These are phyloP conservation scores for Cytidiella melzeri DNA, from an alignment of 768 basidiomycete genomes.

Conservation along the genomic window DNA sequence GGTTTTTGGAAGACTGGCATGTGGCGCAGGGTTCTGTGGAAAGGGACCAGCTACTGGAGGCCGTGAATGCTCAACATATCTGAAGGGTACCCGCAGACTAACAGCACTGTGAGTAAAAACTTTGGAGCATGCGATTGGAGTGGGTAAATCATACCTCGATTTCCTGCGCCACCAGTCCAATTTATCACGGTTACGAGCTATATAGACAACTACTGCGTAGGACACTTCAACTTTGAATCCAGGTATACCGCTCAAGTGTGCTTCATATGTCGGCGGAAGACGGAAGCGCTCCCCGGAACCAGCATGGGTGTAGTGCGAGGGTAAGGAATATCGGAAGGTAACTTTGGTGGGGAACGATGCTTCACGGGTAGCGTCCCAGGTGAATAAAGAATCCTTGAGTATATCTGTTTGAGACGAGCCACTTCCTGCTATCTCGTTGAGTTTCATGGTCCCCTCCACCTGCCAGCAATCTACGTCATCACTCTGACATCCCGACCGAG, in stretches of 20 bases:
- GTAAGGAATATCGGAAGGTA: slow-evolving; percentile 20
- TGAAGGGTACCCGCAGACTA: slow-evolving; percentile 20
- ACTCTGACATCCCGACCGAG: neutral
- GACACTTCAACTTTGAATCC: slow-evolving; percentile 20
- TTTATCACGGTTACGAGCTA: slow-evolving; percentile 14
- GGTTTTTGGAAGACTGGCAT: slow-evolving; percentile 15
- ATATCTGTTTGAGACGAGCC: slow-evolving; percentile 12
- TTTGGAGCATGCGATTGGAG: neutral
- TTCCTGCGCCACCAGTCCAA: slow-evolving; percentile 18
- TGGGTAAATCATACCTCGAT: slow-evolving; percentile 14
- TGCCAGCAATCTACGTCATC: slow-evolving; percentile 3
- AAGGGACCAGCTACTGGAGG: slow-evolving; percentile 19
- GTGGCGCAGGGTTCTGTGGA: slow-evolving; percentile 7
- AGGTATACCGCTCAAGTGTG: slow-evolving; percentile 17
- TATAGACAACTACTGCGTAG: slow-evolving; percentile 18
- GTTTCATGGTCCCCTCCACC: slow-evolving; percentile 23
- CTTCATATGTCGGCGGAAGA: slow-evolving; percentile 20
- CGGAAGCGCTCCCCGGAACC: slow-evolving; percentile 9
- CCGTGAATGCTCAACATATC: slow-evolving; percentile 15
- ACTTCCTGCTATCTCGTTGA: slow-evolving; percentile 23
- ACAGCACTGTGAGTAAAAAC: neutral
- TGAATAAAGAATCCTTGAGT: slow-evolving; percentile 16
- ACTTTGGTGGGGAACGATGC: slow-evolving; percentile 18
- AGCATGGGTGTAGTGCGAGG: slow-evolving; percentile 15
- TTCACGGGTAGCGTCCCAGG: slow-evolving; percentile 16